These are phyloP conservation scores for Coniella vitis DNA, from an alignment of 2,329 filamentous ascomycete species.

Conservation along the genomic window DNA sequence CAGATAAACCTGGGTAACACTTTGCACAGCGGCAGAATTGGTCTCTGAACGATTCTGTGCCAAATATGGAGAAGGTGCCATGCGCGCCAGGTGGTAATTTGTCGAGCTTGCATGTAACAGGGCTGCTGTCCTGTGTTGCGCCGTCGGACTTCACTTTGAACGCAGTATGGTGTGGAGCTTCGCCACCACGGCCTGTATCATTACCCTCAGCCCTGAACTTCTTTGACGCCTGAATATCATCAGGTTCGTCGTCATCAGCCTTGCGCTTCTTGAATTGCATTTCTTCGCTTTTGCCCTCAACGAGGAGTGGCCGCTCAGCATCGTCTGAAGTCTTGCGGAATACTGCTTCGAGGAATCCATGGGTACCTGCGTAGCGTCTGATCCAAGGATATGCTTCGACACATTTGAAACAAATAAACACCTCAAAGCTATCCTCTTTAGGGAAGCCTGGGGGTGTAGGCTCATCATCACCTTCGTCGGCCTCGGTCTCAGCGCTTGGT, in stretches of 20 bases:
- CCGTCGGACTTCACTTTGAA: slow-evolving; percentile 3
- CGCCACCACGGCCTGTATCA: slow-evolving; percentile 15
- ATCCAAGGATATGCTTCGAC: slow-evolving; percentile 85
- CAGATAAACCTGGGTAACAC: slow-evolving; percentile 69
- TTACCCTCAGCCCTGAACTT: slow-evolving; percentile 42
- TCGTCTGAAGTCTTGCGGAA: slow-evolving; percentile 33
- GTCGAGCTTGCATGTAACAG: slow-evolving; percentile 51
- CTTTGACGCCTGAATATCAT: slow-evolving; percentile 36
- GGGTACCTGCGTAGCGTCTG: slow-evolving; percentile 73
- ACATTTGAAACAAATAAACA: slow-evolving; percentile 91
- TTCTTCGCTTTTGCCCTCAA: not conserved
- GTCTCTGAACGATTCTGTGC: slow-evolving; percentile 71
- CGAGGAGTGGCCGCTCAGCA: slow-evolving; percentile 13
- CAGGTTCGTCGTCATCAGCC: slow-evolving; percentile 44
- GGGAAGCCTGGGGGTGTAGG: slow-evolving; percentile 83
- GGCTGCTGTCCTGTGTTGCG: slow-evolving; percentile 18
- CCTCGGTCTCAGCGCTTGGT: slow-evolving; percentile 23
- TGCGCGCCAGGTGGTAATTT: slow-evolving; percentile 49
- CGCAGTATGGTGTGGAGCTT: not conserved
- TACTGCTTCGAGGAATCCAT: slow-evolving; percentile 73
- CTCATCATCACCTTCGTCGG: slow-evolving; percentile 49
- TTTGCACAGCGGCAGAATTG: slow-evolving; percentile 72
- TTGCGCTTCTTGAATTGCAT: slow-evolving; percentile 55
- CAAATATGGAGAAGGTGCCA: slow-evolving; percentile 71
- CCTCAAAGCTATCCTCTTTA: slow-evolving; percentile 79